These are phyloP conservation scores for Rhypophila decipiens DNA, from an alignment of 495 filamentous ascomycete species.

Conservation along the genomic window DNA sequence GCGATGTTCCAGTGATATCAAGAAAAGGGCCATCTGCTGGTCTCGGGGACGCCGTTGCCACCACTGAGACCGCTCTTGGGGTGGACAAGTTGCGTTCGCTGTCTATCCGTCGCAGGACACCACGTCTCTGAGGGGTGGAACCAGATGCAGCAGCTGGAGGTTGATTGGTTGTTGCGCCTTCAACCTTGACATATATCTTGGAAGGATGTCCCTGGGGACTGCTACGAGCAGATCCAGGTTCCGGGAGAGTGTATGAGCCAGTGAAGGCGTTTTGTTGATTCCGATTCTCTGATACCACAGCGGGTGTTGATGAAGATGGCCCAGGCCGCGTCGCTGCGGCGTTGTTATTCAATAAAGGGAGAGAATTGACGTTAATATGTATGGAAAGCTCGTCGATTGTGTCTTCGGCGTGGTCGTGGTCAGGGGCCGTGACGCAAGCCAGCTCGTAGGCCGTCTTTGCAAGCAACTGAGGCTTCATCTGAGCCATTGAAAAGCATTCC, in stretches of 20 bases:
- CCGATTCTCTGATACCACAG: no score
- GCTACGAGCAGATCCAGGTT: background rate
- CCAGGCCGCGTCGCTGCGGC: no score
- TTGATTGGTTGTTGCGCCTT: background rate
- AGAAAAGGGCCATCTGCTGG: background rate
- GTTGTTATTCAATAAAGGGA: no score
- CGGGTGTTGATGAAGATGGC: no score
- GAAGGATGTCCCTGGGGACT: background rate
- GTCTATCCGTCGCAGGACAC: slow-evolving; percentile 12
- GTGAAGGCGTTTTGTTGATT: no score
- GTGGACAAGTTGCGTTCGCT: slow-evolving; percentile 12
- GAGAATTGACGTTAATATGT: no score
- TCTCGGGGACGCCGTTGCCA: background rate
- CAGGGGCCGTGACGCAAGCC: background rate
- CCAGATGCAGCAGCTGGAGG: background rate
- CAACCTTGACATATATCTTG: background rate
- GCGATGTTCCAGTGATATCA: no score
- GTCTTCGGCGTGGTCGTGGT: background rate
- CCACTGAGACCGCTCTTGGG: background rate
- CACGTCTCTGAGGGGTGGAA: background rate
- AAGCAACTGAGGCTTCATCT: background rate
- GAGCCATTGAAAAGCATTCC: slow-evolving; percentile 10
- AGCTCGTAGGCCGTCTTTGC: background rate
- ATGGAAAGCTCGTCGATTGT: no score
- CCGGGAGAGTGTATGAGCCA: background rate